Percentiles rank a stretch among this genome's conserved stretches.
These are phyloP conservation scores for Nicotiana otophora DNA, from an alignment of 257 asterid species.

Conservation along the genomic window DNA sequence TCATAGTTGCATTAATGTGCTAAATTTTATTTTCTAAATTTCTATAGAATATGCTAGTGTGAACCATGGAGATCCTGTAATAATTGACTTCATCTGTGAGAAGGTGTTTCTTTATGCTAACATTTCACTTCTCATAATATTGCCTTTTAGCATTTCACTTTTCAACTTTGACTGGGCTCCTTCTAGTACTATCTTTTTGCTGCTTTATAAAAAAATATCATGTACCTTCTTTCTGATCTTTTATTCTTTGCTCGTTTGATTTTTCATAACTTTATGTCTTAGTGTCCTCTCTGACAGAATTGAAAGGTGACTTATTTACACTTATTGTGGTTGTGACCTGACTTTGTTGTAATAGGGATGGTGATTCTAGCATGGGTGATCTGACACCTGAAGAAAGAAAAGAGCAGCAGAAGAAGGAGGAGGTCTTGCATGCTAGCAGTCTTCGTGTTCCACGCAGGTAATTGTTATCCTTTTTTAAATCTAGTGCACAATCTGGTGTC, in stretches of 20 bases:
- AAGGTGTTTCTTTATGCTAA: not conserved
- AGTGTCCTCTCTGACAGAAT: not conserved
- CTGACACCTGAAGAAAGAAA: constrained; percentile 54
- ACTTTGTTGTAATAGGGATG: constrained; percentile 46
- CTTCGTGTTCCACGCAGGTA: constrained; percentile 96
- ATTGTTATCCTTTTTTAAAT: not conserved
- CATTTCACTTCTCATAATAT: too few species aligned
- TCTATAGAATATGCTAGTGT: not conserved
- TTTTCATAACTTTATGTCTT: not conserved
- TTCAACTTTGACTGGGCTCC: not conserved
- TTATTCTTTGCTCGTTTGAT: not conserved
- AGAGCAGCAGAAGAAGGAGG: constrained; percentile 78
- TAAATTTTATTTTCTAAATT: not conserved
- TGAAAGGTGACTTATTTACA: not conserved
- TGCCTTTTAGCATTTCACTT: not conserved
- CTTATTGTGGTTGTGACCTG: not conserved
- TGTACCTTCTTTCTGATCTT: not conserved
- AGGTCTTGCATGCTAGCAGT: constrained; percentile 87
- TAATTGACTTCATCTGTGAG: not conserved
- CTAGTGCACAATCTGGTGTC: constrained; percentile 5
- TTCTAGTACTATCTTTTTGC: not conserved
- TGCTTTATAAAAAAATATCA: too few species aligned
- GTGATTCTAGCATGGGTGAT: constrained; percentile 46
- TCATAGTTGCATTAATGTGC: not conserved
- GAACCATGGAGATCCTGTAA: not conserved